Percentiles rank a stretch among this genome's conserved stretches.
Evolutionary conservation across 306 rosid genomes (phyloP).

Genomic region (Trifolium pratense): DNA sequence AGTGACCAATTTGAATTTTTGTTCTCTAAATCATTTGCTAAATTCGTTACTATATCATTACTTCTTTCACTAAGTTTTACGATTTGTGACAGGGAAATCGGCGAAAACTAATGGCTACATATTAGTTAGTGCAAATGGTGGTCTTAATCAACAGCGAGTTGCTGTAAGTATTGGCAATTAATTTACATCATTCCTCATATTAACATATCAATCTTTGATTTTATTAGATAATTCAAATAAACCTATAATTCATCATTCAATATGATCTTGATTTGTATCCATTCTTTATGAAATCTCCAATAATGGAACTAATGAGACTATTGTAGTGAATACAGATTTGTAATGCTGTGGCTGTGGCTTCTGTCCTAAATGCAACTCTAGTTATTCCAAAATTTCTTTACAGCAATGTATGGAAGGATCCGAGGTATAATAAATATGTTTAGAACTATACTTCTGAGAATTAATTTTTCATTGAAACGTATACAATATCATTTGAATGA

Average conservation of each 20-base stretch:
- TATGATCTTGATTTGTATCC: background rate
- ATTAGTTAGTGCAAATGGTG: constrained; percentile 91
- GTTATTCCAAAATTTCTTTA: constrained; percentile 81
- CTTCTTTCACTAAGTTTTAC: constrained; percentile 15
- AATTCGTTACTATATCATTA: background rate
- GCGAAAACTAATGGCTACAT: constrained; percentile 76
- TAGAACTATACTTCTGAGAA: background rate
- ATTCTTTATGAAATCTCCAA: constrained; percentile 36
- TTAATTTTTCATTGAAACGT: background rate
- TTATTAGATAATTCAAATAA: background rate
- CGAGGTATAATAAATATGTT: constrained; percentile 60
- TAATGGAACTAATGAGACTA: constrained; percentile 50
- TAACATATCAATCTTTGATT: constrained; percentile 19
- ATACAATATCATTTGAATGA: background rate
- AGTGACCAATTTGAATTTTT: no score
- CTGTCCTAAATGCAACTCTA: constrained; percentile 89
- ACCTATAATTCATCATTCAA: background rate
- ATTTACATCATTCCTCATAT: constrained; percentile 16
- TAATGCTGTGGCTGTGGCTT: constrained; percentile 91
- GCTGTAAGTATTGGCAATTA: constrained; percentile 69
- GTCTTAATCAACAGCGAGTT: constrained; percentile 97
- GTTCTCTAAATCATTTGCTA: no score
- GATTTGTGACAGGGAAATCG: constrained; percentile 58
- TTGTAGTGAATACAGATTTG: constrained; percentile 71
- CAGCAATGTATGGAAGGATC: constrained; percentile 99